These are phyloP conservation scores for Paspalum vaginatum DNA, from an alignment of 176 grass and related monocot species.

Conservation along the genomic window DNA sequence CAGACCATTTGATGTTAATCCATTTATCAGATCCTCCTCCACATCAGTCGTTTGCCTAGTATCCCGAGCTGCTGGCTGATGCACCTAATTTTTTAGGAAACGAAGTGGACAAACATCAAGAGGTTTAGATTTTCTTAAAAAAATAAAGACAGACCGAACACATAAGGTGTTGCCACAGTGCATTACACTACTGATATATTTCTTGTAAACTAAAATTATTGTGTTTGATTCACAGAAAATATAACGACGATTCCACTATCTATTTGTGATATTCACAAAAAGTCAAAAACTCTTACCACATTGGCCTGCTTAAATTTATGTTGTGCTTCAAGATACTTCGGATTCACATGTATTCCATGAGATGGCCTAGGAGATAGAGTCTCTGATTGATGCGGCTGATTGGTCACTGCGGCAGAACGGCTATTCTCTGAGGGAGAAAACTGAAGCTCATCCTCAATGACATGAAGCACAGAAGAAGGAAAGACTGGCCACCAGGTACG, in stretches of 20 bases:
- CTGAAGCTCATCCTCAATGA: slow-evolving; percentile 91
- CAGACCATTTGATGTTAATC: slow-evolving; percentile 46
- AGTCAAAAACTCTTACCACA: slow-evolving; percentile 41
- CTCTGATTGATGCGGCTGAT: slow-evolving; percentile 54
- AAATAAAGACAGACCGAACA: not conserved
- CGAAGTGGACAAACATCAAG: slow-evolving; percentile 25
- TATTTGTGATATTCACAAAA: slow-evolving; percentile 30
- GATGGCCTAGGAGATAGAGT: slow-evolving; percentile 62
- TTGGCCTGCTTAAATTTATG: slow-evolving; percentile 60
- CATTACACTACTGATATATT: not conserved
- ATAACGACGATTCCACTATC: slow-evolving; percentile 9
- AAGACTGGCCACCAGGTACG: slow-evolving; percentile 88
- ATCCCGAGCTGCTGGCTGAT: slow-evolving; percentile 32
- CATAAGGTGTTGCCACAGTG: not conserved
- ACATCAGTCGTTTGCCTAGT: slow-evolving; percentile 41
- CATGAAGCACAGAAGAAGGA: slow-evolving; percentile 62
- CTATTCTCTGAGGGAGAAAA: slow-evolving; percentile 64
- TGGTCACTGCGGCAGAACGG: slow-evolving; percentile 33
- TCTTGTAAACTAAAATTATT: not conserved
- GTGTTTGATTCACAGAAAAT: slow-evolving; percentile 9
- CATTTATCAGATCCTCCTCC: slow-evolving; percentile 57
- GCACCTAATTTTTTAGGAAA: slow-evolving; percentile 44
- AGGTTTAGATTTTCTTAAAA: slow-evolving; percentile 6
- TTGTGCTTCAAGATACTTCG: slow-evolving; percentile 72
- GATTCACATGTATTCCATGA: slow-evolving; percentile 94